These are phyloP conservation scores for Nadsonia commutata DNA, from an alignment of 1,139 yeast species.

Conservation along the genomic window DNA sequence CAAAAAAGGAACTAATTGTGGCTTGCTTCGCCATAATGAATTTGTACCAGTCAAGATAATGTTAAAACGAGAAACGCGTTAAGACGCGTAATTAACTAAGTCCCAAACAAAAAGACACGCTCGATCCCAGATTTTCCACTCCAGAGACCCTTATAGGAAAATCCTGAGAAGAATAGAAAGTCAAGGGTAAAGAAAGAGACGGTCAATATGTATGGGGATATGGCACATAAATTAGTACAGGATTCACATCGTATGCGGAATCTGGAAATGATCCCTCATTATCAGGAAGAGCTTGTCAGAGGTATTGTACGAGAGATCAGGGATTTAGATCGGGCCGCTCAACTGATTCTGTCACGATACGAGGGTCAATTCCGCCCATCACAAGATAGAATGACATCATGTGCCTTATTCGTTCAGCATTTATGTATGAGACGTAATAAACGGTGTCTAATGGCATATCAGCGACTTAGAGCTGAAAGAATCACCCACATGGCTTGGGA, in stretches of 20 bases:
- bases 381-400: constrained; percentile 25
- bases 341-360: constrained; percentile 30
- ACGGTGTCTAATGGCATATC: constrained; percentile 76
- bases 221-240: constrained; percentile 62
- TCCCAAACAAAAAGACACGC: neutral
- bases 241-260: constrained; percentile 73
- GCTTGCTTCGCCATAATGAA: neutral
- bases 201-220: constrained; percentile 71
- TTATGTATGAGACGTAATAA: constrained; percentile 76
- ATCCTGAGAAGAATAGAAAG: no score
- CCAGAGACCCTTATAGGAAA: no score
- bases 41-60: neutral
- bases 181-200: neutral
- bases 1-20: neutral
- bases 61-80: neutral
- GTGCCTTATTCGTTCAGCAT: constrained; percentile 71
- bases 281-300: constrained; percentile 62
- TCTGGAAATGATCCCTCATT: constrained; percentile 54
- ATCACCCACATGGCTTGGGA: constrained; percentile 62
- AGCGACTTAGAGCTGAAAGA: constrained; percentile 51
- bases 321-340: constrained; percentile 33
- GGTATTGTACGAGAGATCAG: constrained; percentile 34
- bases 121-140: no score
- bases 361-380: constrained; percentile 25
- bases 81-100: neutral